Percentiles rank a stretch among this genome's conserved stretches.
These are phyloP conservation scores for Plasmodium gallinaceum DNA, from an alignment of 169 alveolate genomes.

Conservation along the genomic window DNA sequence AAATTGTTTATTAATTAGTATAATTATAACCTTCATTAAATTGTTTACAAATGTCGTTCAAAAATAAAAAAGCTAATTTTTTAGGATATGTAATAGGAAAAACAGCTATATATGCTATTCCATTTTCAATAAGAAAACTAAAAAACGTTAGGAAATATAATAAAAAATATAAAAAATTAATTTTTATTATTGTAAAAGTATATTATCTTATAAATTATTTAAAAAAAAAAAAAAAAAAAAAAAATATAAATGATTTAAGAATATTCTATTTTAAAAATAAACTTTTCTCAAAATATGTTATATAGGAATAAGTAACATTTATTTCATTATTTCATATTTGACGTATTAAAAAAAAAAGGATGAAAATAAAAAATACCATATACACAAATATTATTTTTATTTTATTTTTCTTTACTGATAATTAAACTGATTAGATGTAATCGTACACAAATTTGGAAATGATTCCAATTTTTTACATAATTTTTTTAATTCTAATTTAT, in stretches of 20 bases:
- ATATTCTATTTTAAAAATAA: no score
- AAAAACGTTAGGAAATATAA: conserved; percentile 20
- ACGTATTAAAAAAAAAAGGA: background rate
- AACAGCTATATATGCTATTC: conserved; percentile 84
- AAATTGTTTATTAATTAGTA: background rate
- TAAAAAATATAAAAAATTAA: background rate
- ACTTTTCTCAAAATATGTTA: no score
- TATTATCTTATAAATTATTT: no score
- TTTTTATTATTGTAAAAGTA: no score
- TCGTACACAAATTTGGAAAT: conserved; percentile 66
- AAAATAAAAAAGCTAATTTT: conserved; percentile 82
- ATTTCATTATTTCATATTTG: no score
- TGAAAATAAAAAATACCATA: background rate
- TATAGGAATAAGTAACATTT: no score
- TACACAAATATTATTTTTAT: background rate
- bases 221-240: no score
- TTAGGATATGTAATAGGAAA: conserved; percentile 81
- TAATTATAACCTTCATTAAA: conserved; percentile 76
- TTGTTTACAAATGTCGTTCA: conserved; percentile 83
- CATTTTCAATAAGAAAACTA: conserved; percentile 85
- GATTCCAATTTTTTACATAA: conserved; percentile 62
- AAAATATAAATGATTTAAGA: no score
- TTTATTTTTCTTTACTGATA: conserved; percentile 66
- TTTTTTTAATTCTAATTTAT: conserved; percentile 74
- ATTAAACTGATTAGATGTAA: conserved; percentile 68